These are phyloP conservation scores for Chaetomium tenue DNA, from an alignment of 495 filamentous ascomycete genomes.

Conservation along the genomic window DNA sequence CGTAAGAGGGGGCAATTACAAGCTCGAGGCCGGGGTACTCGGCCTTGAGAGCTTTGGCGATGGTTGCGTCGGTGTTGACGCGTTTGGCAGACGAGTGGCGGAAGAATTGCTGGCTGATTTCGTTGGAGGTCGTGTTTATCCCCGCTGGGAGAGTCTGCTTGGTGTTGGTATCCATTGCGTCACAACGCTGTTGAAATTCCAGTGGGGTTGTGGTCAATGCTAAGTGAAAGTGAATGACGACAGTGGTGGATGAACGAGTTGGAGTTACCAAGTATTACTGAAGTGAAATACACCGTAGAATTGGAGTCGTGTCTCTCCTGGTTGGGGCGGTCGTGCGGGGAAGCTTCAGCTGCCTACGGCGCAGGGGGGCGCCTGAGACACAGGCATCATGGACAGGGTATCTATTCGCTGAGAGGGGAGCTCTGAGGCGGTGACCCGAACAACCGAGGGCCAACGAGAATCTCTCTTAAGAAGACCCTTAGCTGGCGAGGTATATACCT, in stretches of 20 bases:
- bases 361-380: neutral
- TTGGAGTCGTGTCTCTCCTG: neutral
- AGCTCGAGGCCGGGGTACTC: constrained; percentile 54
- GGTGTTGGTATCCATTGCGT: neutral
- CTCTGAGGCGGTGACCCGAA: neutral
- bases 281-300: neutral
- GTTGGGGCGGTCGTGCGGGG: neutral
- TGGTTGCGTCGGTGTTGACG: constrained; percentile 52
- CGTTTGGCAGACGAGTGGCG: constrained; percentile 49
- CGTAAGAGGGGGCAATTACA: constrained; percentile 38
- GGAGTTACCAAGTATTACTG: no score
- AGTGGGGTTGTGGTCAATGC: no score
- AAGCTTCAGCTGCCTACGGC: neutral
- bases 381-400: no score
- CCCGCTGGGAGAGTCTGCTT: neutral
- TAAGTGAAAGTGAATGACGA: neutral
- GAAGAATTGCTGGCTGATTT: constrained; percentile 33
- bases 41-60: constrained; percentile 47
- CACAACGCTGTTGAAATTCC: neutral
- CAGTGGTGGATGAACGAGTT: neutral
- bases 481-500: no score
- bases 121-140: neutral
- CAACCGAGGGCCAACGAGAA: neutral
- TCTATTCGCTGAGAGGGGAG: neutral
- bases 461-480: no score